Base-by-base conservation (phyloP, 2,329 filamentous ascomycete genomes). In the Davidsoniella eucalypti region DNA sequence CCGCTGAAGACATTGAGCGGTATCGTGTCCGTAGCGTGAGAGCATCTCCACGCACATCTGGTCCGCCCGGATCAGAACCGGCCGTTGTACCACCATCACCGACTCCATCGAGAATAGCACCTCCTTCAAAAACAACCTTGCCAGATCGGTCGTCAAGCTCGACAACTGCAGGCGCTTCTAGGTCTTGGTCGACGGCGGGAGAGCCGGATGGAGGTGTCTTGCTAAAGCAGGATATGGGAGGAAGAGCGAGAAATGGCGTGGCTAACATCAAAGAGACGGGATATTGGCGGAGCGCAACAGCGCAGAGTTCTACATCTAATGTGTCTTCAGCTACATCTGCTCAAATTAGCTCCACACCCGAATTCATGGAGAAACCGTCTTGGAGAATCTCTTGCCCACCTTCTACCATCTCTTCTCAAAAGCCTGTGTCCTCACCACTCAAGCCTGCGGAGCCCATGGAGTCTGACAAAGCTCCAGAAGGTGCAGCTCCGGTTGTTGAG, bases 1-100 rank as follows among this genome's bases (percentile, higher is more conserved):
- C 92, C 1, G 87, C 88, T 0, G 92, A 98, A 67, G 92, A 98
- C 65, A 82, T 96, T 55, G 87, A 95, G 61, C 72, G 94, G 43
- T 98, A 98, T 75, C 93, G 87, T 69, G 95, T 94, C 65, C 81
- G 85, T 52, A 87, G 82, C 1, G 69, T 45, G 21, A 39, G 40
- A 26, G 51, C 44, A 38, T 46, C 26, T 25, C 16, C 38, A 46
- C 51, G 17, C 52, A 25, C 36, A 50, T 33, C 26, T 29, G 43
- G 51, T 14, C 47, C 36, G 12, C 45, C 29, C 4, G 42, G 43
- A 7, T 29, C 47, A 10, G 4, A 26, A 39, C 39, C 40, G 36
- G 29, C 17, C 14, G 12, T n/a, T 8, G 36, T 44, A 21, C n/a
- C 26, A 12, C 21, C 16, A 16, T 16, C 39, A n/a, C 7, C 39